Base-by-base conservation (phyloP, 108 stramenopile genomes). In the Discostella stelligeroides region DNA sequence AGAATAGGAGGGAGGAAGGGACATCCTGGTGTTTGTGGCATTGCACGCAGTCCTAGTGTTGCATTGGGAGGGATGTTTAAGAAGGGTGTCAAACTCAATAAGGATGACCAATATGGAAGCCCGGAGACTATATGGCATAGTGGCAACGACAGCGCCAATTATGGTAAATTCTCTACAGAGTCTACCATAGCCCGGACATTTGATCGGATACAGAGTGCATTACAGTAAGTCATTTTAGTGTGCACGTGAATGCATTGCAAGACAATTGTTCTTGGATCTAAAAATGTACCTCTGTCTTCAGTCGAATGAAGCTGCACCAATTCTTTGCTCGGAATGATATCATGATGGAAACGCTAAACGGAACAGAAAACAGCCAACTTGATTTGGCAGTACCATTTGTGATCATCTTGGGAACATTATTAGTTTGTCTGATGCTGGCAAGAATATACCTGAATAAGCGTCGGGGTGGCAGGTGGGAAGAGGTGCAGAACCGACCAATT, bases 41-140 rank as follows among this genome's bases (percentile, higher is more conserved):
- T 92, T 23, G 87, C 92, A 0, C 57, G 72, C 46, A 88, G 73
- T 62, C 92, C 92, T 0, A 87, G 86, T 63, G 83, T 92, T 24
- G 92, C 87, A 12, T 54, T 91, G 23, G 87, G 86, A 21, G 88
- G 88, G 20, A 55, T 50, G 60, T 79, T 83, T 42, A 70, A 63
- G 14, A 37, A 50, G 25, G 63, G 65, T 60, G 59, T 64, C 10
- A 56, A 70, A 27, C 49, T 77, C 0, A 41, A 48, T 13, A 30
- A 29, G 2, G 40, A 70, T 41, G 48, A 59, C 14, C 30, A 63
- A 12, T 53, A 55, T n/a, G 24, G 24, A 38, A 66, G 39, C 20
- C 5, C 53, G 24, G 21, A 25, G 53, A 37, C 34, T 13, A 20
- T 15, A 15, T 23, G 34, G 2, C 14, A 40, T 3, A 34, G 39